Conservation (phyloP, 768 basidiomycete species). For the Phaeotremella skinneri region DNA sequence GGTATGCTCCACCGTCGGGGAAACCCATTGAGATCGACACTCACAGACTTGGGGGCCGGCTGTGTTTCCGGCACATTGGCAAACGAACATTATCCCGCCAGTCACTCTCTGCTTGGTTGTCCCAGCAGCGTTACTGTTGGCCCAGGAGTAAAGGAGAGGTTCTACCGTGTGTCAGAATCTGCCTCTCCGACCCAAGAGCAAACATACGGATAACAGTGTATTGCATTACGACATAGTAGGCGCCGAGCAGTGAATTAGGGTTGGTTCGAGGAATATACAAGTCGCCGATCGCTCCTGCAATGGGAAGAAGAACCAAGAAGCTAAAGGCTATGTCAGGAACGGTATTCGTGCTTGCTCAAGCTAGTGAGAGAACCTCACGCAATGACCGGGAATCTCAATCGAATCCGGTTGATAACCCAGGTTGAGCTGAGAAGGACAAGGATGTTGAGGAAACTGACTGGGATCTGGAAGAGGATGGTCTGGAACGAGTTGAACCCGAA, state of each 20-base stretch:
- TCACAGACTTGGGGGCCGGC: constrained; percentile 29
- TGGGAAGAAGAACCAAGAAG: constrained; percentile 22
- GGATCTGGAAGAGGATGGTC: constrained; percentile 30
- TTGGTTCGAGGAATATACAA: constrained; percentile 25
- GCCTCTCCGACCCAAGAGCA: not conserved
- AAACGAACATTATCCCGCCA: constrained; percentile 19
- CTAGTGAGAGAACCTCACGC: constrained; percentile 7
- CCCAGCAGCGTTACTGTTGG: constrained; percentile 38
- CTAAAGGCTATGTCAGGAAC: constrained; percentile 6
- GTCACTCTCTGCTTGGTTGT: constrained; percentile 32
- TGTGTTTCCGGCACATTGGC: constrained; percentile 39
- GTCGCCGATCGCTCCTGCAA: constrained; percentile 33
- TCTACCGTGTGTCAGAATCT: constrained; percentile 2
- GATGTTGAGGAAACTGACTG: constrained; percentile 20
- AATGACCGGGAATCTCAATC: constrained; percentile 25
- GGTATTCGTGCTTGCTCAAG: not conserved
- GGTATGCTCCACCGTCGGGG: too few species aligned
- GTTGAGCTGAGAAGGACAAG: constrained; percentile 13
- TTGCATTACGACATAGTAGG: constrained; percentile 26
- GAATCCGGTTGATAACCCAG: constrained; percentile 29
- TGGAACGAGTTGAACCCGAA: constrained; percentile 32
- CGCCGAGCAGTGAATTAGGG: constrained; percentile 19
- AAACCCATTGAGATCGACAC: not conserved
- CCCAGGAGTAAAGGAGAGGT: constrained; percentile 36
- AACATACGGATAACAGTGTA: constrained; percentile 28